phyloP scores from a whole-genome alignment of 1,284 basidiomycete genomes.

The Caloboletus firmus region DNA sequence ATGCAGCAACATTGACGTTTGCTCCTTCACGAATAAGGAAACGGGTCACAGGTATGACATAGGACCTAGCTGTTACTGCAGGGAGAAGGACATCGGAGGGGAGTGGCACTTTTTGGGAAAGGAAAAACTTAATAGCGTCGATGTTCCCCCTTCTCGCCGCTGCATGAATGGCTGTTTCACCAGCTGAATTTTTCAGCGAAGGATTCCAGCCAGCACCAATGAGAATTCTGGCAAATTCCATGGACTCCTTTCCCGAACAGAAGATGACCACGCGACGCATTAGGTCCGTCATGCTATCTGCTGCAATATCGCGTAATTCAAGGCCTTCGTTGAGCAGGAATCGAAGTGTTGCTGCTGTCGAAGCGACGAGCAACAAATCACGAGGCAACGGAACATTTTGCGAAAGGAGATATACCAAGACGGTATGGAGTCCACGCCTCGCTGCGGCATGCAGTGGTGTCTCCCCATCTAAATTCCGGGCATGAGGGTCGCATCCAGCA shows the following conservation, averaged over 20 bases:
- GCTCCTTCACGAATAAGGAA: background rate
- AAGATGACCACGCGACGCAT: background rate
- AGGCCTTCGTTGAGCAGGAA: background rate
- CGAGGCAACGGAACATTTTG: background rate
- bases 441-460: background rate
- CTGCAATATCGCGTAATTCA: background rate
- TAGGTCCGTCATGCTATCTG: background rate
- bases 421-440: background rate
- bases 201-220: background rate
- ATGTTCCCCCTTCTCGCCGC: background rate
- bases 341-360: background rate
- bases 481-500: background rate
- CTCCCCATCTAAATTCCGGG: background rate
- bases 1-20: background rate
- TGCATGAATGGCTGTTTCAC: background rate
- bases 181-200: background rate
- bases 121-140: background rate
- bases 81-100: constrained; percentile 1
- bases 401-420: constrained; percentile 3
- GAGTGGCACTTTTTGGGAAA: background rate
- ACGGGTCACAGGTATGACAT: background rate
- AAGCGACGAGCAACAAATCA: background rate
- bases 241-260: accelerated
- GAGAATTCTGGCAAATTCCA: background rate
- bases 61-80: accelerated